phyloP scores from a whole-genome alignment of 768 basidiomycete genomes.

The Mycena galopus region DNA sequence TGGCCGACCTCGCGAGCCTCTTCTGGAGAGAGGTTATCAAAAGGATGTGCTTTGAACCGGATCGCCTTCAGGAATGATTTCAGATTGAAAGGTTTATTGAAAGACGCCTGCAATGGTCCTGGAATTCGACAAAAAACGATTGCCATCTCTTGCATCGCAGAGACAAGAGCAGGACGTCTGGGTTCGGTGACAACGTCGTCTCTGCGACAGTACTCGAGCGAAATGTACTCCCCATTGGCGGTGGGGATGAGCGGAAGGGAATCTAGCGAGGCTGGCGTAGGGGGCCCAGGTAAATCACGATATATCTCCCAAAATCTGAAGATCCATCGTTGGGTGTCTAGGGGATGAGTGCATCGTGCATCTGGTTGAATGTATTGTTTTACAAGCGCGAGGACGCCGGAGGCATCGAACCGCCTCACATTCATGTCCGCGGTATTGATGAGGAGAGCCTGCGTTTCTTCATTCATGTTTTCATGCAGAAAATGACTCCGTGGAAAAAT shows the following conservation, averaged over 20 bases:
- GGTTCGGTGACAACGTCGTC: slow-evolving; percentile 29
- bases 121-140: slow-evolving; percentile 31
- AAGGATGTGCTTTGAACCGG: slow-evolving; percentile 10
- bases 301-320: slow-evolving; percentile 32
- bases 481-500: slow-evolving; percentile 29
- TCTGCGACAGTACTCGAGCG: slow-evolving; percentile 26
- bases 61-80: slow-evolving; percentile 27
- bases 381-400: slow-evolving; percentile 25
- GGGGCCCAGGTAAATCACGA: slow-evolving; percentile 17
- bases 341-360: slow-evolving; percentile 16
- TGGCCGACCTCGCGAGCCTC: slow-evolving; percentile 20
- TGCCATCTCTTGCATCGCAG: slow-evolving; percentile 25
- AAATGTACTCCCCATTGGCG: slow-evolving; percentile 23
- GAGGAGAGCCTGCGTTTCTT: slow-evolving; percentile 23
- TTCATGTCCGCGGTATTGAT: slow-evolving; percentile 9
- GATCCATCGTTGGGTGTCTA: slow-evolving; percentile 28
- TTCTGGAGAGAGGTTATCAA: slow-evolving; percentile 13
- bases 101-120: not conserved
- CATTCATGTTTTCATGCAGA: slow-evolving; percentile 8
- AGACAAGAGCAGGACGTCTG: slow-evolving; percentile 11
- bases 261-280: slow-evolving; percentile 10
- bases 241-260: slow-evolving; percentile 33
- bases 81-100: slow-evolving; percentile 22
- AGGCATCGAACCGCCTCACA: slow-evolving; percentile 28
- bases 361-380: not conserved